Evolutionary conservation across 805 yeast species (phyloP).

Genomic region (Lachancea fermentati): DNA sequence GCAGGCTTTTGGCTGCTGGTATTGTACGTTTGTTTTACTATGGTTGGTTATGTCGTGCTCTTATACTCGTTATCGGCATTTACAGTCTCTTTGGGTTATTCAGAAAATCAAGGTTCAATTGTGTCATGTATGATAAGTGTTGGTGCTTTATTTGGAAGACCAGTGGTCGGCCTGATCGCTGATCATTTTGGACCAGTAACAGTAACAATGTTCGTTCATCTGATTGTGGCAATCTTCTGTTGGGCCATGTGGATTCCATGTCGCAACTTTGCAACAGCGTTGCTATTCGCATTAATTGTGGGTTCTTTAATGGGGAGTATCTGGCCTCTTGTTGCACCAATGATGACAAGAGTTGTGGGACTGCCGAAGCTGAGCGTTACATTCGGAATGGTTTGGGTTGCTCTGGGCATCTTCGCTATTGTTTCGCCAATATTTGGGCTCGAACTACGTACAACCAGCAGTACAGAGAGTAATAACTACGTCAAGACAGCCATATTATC

Average conservation of each 20-base stretch:
- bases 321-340: constrained; percentile 50
- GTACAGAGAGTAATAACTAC: constrained; percentile 40
- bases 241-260: constrained; percentile 56
- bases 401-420: constrained; percentile 45
- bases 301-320: constrained; percentile 60
- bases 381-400: constrained; percentile 48
- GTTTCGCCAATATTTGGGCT: constrained; percentile 59
- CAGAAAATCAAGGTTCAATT: constrained; percentile 47
- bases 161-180: constrained; percentile 45
- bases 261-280: constrained; percentile 49
- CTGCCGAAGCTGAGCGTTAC: constrained; percentile 44
- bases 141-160: constrained; percentile 53
- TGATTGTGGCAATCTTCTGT: constrained; percentile 37
- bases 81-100: constrained; percentile 54
- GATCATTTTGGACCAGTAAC: constrained; percentile 51
- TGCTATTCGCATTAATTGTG: constrained; percentile 45
- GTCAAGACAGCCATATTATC: constrained; percentile 51
- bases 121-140: constrained; percentile 56
- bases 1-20: constrained; percentile 40
- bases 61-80: constrained; percentile 56
- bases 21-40: constrained; percentile 41
- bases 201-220: constrained; percentile 35
- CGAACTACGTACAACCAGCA: constrained; percentile 35
- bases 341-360: constrained; percentile 49
- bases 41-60: constrained; percentile 56